These are phyloP conservation scores for Oryza punctata DNA, from an alignment of 176 grass and related monocot species.

Conservation along the genomic window DNA sequence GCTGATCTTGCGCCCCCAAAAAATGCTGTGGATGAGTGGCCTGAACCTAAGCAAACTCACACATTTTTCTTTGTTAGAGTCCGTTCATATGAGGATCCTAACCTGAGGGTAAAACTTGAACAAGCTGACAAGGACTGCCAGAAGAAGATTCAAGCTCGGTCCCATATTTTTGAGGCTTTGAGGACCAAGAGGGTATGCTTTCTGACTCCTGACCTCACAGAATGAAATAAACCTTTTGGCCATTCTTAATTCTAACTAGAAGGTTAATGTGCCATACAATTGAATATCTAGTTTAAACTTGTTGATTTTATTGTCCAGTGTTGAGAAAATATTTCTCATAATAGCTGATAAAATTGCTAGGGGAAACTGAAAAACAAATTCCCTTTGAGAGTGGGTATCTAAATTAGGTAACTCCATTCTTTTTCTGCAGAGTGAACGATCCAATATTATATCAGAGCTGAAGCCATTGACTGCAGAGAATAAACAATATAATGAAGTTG, in stretches of 20 bases:
- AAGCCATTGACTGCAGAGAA: conserved; percentile 75
- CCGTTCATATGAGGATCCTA: conserved; percentile 81
- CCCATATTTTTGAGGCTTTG: conserved; percentile 57
- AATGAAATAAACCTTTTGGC: not conserved
- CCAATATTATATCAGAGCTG: conserved; percentile 61
- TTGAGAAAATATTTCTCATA: not conserved
- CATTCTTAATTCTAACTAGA: not conserved
- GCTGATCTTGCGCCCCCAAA: conserved; percentile 58
- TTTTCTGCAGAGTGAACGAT: conserved; percentile 65
- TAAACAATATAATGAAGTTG: conserved; percentile 63
- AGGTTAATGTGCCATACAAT: not conserved
- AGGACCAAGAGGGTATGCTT: conserved; percentile 80
- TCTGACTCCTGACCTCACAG: conserved; percentile 4
- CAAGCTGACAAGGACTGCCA: conserved; percentile 80
- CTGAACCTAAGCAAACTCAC: conserved; percentile 68
- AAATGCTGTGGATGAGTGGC: conserved; percentile 85
- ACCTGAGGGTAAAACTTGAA: conserved; percentile 80
- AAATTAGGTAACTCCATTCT: not conserved
- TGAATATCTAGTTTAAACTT: conserved; percentile 19
- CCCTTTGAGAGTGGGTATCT: not conserved
- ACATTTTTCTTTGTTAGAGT: conserved; percentile 68
- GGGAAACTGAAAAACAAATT: not conserved
- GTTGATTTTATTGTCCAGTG: not conserved
- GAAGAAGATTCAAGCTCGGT: conserved; percentile 67
- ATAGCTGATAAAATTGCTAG: not conserved